phyloP scores from a whole-genome alignment of 768 basidiomycete species.

The Pisolithus orientalis region DNA sequence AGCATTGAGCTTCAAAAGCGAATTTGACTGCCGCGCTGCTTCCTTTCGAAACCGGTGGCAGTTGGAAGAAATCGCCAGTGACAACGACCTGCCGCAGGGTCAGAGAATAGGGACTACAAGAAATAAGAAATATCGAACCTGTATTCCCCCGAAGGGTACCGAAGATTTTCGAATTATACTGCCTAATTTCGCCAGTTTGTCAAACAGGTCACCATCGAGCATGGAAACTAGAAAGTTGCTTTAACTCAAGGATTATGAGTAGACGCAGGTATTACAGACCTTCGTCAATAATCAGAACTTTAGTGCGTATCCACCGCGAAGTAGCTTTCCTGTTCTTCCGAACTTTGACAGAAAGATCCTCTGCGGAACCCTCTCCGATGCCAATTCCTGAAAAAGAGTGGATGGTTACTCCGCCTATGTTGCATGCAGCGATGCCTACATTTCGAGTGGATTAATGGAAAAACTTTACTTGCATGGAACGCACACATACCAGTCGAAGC shows the following conservation, averaged over 20 bases:
- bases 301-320: slow-evolving; percentile 76
- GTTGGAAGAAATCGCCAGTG: slow-evolving; percentile 97
- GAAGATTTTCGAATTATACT: slow-evolving; percentile 51
- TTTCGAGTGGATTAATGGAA: background rate
- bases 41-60: slow-evolving; percentile 82
- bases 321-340: slow-evolving; percentile 80
- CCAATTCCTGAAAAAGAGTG: slow-evolving; percentile 97
- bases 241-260: background rate
- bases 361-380: slow-evolving; percentile 60
- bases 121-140: slow-evolving; percentile 38
- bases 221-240: slow-evolving; percentile 70
- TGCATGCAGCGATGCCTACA: slow-evolving; percentile 89
- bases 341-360: slow-evolving; percentile 59
- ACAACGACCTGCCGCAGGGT: slow-evolving; percentile 59
- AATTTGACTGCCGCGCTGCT: slow-evolving; percentile 56
- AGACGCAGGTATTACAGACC: slow-evolving; percentile 32
- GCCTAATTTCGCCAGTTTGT: slow-evolving; percentile 79
- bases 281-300: slow-evolving; percentile 82
- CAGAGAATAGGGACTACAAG: background rate
- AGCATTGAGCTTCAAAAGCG: slow-evolving; percentile 83
- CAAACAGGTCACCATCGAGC: slow-evolving; percentile 90
- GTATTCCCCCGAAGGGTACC: slow-evolving; percentile 89
- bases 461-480: background rate
- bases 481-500: slow-evolving; percentile 74
- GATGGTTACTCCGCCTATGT: slow-evolving; percentile 92